Conservation (phyloP, 768 basidiomycete genomes). For the Pleurotus tuber-regium region DNA sequence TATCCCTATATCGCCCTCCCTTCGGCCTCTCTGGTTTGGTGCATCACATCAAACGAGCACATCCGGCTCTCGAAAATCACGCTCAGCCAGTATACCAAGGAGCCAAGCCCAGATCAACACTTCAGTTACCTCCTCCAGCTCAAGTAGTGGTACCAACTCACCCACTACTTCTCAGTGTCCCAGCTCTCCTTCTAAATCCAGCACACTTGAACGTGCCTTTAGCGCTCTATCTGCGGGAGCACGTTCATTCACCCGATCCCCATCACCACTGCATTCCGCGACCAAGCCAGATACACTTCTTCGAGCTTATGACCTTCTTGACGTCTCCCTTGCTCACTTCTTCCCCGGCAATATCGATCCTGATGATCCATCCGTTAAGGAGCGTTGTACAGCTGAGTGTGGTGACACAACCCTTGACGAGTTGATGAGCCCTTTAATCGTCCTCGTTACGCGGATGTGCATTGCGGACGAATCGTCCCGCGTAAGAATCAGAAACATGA, state of each 20-base stretch:
- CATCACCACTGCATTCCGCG: slow-evolving; percentile 34
- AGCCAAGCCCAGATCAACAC: slow-evolving; percentile 28
- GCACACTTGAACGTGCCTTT: slow-evolving; percentile 56
- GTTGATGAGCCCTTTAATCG: slow-evolving; percentile 67
- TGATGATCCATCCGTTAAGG: slow-evolving; percentile 62
- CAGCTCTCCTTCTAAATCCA: slow-evolving; percentile 25
- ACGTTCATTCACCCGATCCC: slow-evolving; percentile 48
- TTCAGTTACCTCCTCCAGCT: slow-evolving; percentile 22
- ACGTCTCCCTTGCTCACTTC: slow-evolving; percentile 55
- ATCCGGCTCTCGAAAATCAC: slow-evolving; percentile 21
- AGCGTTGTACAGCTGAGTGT: slow-evolving; percentile 43
- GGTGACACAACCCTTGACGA: slow-evolving; percentile 71
- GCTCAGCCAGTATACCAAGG: slow-evolving; percentile 20
- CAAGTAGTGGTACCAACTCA: slow-evolving; percentile 39
- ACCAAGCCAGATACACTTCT: slow-evolving; percentile 48
- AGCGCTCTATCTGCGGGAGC: slow-evolving; percentile 53
- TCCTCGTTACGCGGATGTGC: slow-evolving; percentile 73
- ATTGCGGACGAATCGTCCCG: slow-evolving; percentile 59
- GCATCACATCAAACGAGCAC: slow-evolving; percentile 20
- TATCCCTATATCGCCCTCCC: slow-evolving; percentile 62
- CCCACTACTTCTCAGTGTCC: slow-evolving; percentile 32
- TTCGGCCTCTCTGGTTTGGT: slow-evolving; percentile 64
- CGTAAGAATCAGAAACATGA: slow-evolving; percentile 55
- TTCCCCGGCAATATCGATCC: slow-evolving; percentile 63
- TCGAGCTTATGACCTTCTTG: slow-evolving; percentile 68